Conservation (phyloP, 177 flowering plant genomes). For the Vitis hybrid region DNA sequence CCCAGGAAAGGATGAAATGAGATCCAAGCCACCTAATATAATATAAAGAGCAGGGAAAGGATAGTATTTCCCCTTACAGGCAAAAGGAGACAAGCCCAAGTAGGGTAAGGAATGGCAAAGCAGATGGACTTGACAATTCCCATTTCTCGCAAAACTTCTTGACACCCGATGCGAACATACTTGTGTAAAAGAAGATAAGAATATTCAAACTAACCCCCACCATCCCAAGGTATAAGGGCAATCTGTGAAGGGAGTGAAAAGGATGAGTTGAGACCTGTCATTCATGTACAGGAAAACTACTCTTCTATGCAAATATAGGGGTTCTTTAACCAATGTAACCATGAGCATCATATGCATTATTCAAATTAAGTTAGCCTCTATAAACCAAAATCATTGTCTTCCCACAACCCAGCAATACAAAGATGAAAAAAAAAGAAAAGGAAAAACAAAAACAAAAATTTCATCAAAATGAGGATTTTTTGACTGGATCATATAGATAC, state of each 20-base stretch:
- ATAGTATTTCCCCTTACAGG: slow-evolving; percentile 52
- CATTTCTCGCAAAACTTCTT: slow-evolving; percentile 66
- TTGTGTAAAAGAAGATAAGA: slow-evolving; percentile 51
- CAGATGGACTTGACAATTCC: slow-evolving; percentile 60
- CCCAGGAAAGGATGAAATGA: slow-evolving; percentile 9
- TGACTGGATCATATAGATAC: too few relatives aligned
- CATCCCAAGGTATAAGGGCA: slow-evolving; percentile 73
- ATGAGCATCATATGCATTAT: background rate
- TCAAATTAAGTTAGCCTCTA: background rate
- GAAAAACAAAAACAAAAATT: too few relatives aligned
- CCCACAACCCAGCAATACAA: too few relatives aligned
- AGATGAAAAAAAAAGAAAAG: too few relatives aligned
- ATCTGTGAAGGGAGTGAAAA: slow-evolving; percentile 39
- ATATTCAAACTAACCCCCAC: slow-evolving; percentile 48
- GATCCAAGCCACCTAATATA: background rate
- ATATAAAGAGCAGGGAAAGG: slow-evolving; percentile 2
- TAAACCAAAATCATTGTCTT: background rate
- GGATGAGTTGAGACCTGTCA: background rate
- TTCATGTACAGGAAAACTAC: background rate
- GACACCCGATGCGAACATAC: slow-evolving; percentile 51
- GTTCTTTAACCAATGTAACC: background rate
- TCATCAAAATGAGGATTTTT: too few relatives aligned
- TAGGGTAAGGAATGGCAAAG: slow-evolving; percentile 59
- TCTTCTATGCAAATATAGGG: background rate
- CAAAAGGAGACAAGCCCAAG: slow-evolving; percentile 72